Evolutionary conservation across 1,139 yeast species (phyloP).

Genomic region (Diutina scorzettiae): DNA sequence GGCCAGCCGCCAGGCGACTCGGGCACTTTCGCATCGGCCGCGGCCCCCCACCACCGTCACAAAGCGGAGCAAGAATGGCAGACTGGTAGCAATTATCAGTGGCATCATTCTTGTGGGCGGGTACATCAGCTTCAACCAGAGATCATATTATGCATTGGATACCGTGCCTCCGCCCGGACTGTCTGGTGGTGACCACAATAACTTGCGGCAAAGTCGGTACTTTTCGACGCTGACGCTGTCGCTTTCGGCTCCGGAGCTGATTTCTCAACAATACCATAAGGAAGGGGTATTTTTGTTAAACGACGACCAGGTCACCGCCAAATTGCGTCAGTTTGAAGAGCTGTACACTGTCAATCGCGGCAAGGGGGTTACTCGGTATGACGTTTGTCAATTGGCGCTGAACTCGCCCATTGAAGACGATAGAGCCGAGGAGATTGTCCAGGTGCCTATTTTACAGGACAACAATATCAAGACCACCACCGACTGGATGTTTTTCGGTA

Average conservation of each 20-base stretch:
- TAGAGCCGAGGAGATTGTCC: constrained; percentile 75
- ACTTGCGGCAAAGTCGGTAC: constrained; percentile 13
- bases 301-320: constrained; percentile 64
- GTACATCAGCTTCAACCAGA: constrained; percentile 28
- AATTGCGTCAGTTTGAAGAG: constrained; percentile 67
- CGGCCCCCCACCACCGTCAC: constrained; percentile 11
- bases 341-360: constrained; percentile 72
- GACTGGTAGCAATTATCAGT: constrained; percentile 27
- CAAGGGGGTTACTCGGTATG: constrained; percentile 87
- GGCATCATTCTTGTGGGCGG: constrained; percentile 36
- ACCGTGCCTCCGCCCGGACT: constrained; percentile 20
- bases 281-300: constrained; percentile 37
- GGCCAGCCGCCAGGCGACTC: not conserved
- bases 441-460: constrained; percentile 56
- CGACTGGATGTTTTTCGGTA: constrained; percentile 93
- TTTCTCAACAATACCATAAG: constrained; percentile 14
- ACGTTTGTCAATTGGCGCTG: constrained; percentile 79
- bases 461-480: constrained; percentile 44
- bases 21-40: constrained; percentile 3
- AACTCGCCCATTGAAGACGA: constrained; percentile 95
- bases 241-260: constrained; percentile 21
- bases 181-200: not conserved
- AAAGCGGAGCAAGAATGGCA: constrained; percentile 14
- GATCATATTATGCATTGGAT: constrained; percentile 32
- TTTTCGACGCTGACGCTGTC: constrained; percentile 29